Conservation (phyloP, 768 basidiomycete genomes). For the Lyophyllum semitale region DNA sequence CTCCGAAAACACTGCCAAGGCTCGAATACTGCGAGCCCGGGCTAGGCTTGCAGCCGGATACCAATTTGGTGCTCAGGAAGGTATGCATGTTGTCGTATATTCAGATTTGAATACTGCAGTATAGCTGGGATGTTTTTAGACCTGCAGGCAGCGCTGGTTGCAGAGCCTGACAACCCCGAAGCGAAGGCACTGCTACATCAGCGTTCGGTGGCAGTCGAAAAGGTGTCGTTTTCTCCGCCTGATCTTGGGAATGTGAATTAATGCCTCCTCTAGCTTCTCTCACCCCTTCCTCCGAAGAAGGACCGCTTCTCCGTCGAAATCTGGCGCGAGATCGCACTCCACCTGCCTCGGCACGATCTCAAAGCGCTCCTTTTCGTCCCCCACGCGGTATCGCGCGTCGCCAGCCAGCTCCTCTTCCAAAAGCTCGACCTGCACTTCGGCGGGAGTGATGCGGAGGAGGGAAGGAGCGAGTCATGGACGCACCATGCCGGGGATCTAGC, state of each 20-base stretch:
- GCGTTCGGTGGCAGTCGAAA: conserved; percentile 56
- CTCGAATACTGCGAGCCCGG: conserved; percentile 68
- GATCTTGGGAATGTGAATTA: neutral
- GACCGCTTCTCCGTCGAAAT: conserved; percentile 68
- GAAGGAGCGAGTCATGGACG: conserved; percentile 16
- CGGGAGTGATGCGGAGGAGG: conserved; percentile 29
- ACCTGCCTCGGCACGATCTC: conserved; percentile 64
- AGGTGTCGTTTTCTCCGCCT: conserved; percentile 39
- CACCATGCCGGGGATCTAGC: conserved; percentile 15
- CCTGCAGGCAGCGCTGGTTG: conserved; percentile 61
- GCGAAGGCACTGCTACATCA: conserved; percentile 61
- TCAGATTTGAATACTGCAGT: neutral
- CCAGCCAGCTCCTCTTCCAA: conserved; percentile 66
- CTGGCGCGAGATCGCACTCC: conserved; percentile 69
- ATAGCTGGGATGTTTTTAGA: conserved; percentile 39
- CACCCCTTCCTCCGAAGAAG: conserved; percentile 43
- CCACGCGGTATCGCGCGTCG: conserved; percentile 66
- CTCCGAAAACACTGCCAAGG: conserved; percentile 54
- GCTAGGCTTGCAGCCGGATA: conserved; percentile 61
- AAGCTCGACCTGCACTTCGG: conserved; percentile 64
- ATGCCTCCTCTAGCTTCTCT: conserved; percentile 31
- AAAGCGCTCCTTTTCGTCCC: conserved; percentile 65
- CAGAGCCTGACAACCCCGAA: conserved; percentile 71
- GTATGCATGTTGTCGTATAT: conserved; percentile 32
- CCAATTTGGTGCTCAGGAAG: conserved; percentile 65